Base-by-base conservation (phyloP, 2,329 filamentous ascomycete genomes). In the Amesomyces nigricolor region DNA sequence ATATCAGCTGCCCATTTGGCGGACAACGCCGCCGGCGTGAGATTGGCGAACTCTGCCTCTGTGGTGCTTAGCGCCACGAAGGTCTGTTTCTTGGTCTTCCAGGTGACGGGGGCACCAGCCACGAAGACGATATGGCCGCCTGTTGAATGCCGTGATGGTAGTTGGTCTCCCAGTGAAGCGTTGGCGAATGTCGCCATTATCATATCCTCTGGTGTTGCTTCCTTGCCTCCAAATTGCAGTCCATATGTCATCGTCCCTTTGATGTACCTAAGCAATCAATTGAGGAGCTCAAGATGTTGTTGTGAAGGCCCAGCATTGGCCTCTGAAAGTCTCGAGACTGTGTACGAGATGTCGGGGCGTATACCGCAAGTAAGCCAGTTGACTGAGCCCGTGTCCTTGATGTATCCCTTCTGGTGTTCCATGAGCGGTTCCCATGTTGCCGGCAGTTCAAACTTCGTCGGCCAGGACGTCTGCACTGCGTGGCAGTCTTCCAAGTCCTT, bases 371-470 rank as follows among this genome's bases (percentile, higher is more conserved):
- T 3, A 8, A 32, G 8, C 30, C 7, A 32, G 30, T 32, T 32
- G 2, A 32, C 8, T 11, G 30, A 32, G 30, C 30, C 30, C 7
- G 30, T 32, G 7, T 11, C 8, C 13, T 54, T 47, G 4, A 47
- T 42, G 11, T 57, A 57, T 4, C n/a, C 4, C 40, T 53, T 57
- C 17, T 47, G 17, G 32, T 50, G 39, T 3, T 13, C 30, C 17
- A 43, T 49, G 26, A 49, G n/a, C 13, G 37, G 45, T 3, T 48
- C 32, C 38, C 32, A 54, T 7, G 16, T 37, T 1, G 26, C 16
- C 1, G 40, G 49, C 5, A 52, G 49, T 17, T 44, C 40, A n/a
- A 52, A 29, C 4, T 52, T 52, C 1, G 26, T 13, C 8, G 16
- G 22, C 49, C 42, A 52, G 5, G 42, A 40, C 2, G 30, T 45